Conservation (phyloP, 371 early-diverging fungal species). For the Mortierella sp. region DNA sequence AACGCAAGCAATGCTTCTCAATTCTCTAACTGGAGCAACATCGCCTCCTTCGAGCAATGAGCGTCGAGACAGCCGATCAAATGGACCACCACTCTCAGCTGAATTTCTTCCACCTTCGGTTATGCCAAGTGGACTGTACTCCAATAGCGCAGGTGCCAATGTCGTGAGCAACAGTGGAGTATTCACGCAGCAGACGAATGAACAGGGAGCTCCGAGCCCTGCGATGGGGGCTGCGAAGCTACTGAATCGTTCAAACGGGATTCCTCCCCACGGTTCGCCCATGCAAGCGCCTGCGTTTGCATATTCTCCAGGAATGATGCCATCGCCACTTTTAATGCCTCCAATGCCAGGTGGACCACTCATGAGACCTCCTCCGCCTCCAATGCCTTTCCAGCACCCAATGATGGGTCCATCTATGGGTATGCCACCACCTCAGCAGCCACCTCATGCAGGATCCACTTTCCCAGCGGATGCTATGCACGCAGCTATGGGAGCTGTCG, state of each 20-base stretch:
- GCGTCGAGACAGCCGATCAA: slow-evolving; percentile 5
- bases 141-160: slow-evolving; percentile 11
- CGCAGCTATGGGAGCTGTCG: slow-evolving; percentile 51
- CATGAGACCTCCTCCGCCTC: slow-evolving; percentile 38
- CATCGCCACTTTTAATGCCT: slow-evolving; percentile 51
- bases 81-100: slow-evolving; percentile 41
- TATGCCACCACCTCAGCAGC: slow-evolving; percentile 32
- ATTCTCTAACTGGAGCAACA: slow-evolving; percentile 21
- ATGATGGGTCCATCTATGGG: slow-evolving; percentile 26
- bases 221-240: slow-evolving; percentile 19
- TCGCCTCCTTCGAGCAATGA: slow-evolving; percentile 5
- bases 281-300: slow-evolving; percentile 49
- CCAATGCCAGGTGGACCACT: slow-evolving; percentile 34
- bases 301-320: slow-evolving; percentile 60
- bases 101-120: slow-evolving; percentile 49
- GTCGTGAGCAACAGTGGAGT: slow-evolving; percentile 3
- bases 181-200: slow-evolving; percentile 16
- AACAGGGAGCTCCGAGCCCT: slow-evolving; percentile 19
- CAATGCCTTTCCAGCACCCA: slow-evolving; percentile 32
- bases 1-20: slow-evolving; percentile 20
- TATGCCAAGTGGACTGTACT: slow-evolving; percentile 45
- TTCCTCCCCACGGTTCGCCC: slow-evolving; percentile 54
- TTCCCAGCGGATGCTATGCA: slow-evolving; percentile 54
- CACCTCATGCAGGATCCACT: slow-evolving; percentile 8
- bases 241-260: slow-evolving; percentile 39